A percentile compares a stretch with the other conserved stretches of the same genome.
These are phyloP conservation scores for Podospora sp. DNA, from an alignment of 495 filamentous ascomycete species.

Conservation along the genomic window DNA sequence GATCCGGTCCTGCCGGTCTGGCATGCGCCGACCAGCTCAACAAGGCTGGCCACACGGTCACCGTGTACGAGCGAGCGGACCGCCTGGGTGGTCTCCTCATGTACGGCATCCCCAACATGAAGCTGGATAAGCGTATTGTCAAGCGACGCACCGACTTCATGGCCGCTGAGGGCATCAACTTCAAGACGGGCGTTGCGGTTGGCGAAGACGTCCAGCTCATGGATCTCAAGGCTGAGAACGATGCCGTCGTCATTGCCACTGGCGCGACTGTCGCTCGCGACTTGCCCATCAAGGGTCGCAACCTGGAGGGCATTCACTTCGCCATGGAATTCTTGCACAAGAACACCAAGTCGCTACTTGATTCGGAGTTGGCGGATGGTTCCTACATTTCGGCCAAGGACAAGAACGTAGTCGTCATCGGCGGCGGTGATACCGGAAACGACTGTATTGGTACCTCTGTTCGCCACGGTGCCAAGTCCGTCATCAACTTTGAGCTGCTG, in stretches of 20 bases:
- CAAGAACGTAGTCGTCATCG: constrained; percentile 97
- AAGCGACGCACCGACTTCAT: constrained; percentile 96
- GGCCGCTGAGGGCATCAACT: constrained; percentile 86
- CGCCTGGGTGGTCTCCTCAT: constrained; percentile 93
- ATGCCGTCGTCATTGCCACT: constrained; percentile 94
- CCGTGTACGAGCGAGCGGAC: constrained; percentile 95
- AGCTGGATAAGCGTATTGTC: constrained; percentile 98
- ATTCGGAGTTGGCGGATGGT: constrained; percentile 84
- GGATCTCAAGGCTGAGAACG: constrained; percentile 73
- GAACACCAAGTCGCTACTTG: constrained; percentile 98
- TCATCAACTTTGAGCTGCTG: constrained; percentile 96
- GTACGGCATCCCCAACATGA: constrained; percentile 99
- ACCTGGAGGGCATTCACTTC: constrained; percentile 92
- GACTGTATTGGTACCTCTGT: constrained; percentile 99
- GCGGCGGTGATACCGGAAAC: constrained; percentile 98
- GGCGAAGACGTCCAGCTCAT: constrained; percentile 78
- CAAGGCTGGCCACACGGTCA: constrained; percentile 86
- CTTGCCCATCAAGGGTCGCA: constrained; percentile 88
- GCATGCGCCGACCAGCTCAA: constrained; percentile 95
- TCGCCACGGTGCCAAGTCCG: constrained; percentile 94
- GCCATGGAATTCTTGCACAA: constrained; percentile 98
- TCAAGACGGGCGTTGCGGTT: constrained; percentile 74
- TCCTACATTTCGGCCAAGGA: constrained; percentile 95
- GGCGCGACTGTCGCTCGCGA: constrained; percentile 96
- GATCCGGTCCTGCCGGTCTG: constrained; percentile 91